phyloP scores from a whole-genome alignment of 2,329 filamentous ascomycete genomes.

The Hirsutella minnesotensis region DNA sequence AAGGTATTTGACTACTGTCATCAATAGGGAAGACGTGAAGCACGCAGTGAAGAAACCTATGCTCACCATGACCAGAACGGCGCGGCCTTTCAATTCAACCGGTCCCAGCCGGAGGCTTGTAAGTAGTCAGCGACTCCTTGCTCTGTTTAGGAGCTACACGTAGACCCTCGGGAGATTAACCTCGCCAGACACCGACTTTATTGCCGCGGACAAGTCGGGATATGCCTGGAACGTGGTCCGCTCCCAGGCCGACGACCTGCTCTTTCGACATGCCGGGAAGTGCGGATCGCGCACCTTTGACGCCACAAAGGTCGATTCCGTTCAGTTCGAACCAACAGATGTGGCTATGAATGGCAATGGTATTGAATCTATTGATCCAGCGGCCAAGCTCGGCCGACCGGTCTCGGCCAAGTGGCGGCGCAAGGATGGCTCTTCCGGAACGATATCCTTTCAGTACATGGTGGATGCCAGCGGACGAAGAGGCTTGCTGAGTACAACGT shows the following conservation, averaged over 20 bases:
- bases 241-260: slow-evolving; percentile 30
- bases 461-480: slow-evolving; percentile 34
- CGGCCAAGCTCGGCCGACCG: slow-evolving; percentile 14
- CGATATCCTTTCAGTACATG: slow-evolving; percentile 32
- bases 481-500: slow-evolving; percentile 34
- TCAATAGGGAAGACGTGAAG: not conserved
- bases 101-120: slow-evolving; percentile 18
- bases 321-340: slow-evolving; percentile 17
- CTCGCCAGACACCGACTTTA: slow-evolving; percentile 27
- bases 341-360: not conserved
- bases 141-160: not conserved
- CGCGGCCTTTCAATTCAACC: slow-evolving; percentile 26
- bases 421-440: slow-evolving; percentile 23
- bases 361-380: no score
- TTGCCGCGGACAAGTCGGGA: slow-evolving; percentile 23
- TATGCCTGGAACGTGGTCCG: slow-evolving; percentile 34
- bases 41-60: not conserved
- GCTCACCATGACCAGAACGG: slow-evolving; percentile 11
- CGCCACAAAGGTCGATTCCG: slow-evolving; percentile 20
- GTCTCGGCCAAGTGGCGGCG: slow-evolving; percentile 22
- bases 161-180: not conserved
- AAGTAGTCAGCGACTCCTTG: slow-evolving; percentile 6
- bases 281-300: slow-evolving; percentile 29
- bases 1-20: slow-evolving; percentile 19
- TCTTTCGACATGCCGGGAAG: slow-evolving; percentile 28